Evolutionary conservation across 2,329 filamentous ascomycete species (phyloP).

Genomic region (Fusarium duplospermum): DNA sequence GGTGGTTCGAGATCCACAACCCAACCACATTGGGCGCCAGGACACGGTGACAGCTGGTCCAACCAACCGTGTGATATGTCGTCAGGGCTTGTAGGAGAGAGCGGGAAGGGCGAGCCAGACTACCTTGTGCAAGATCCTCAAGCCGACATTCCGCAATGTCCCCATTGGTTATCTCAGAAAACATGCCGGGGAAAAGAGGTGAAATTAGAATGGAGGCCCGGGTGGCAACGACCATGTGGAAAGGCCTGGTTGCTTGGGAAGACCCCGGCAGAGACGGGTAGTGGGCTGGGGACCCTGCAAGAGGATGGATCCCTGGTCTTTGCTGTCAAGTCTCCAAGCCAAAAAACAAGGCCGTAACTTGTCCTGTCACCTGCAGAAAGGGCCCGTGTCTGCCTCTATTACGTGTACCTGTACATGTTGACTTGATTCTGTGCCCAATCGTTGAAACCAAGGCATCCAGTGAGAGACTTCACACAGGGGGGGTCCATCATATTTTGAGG

Average conservation of each 20-base stretch:
- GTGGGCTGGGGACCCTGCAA: constrained; percentile 22
- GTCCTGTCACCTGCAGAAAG: background rate
- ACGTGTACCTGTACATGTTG: constrained; percentile 3
- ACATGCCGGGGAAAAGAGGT: constrained; percentile 2
- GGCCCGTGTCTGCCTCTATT: background rate
- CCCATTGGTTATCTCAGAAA: constrained; percentile 16
- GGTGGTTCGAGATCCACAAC: constrained; percentile 43
- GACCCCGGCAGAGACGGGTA: constrained; percentile 17
- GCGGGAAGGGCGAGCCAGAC: constrained; percentile 20
- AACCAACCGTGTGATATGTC: constrained; percentile 30
- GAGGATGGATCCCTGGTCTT: constrained; percentile 12
- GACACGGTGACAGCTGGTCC: constrained; percentile 26
- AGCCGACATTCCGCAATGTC: constrained; percentile 21
- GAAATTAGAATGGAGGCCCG: constrained; percentile 3
- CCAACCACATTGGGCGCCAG: constrained; percentile 38
- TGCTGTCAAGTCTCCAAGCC: constrained; percentile 21
- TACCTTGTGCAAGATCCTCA: background rate
- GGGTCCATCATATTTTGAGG: constrained; percentile 37
- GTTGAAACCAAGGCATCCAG: constrained; percentile 36
- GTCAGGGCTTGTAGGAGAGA: background rate
- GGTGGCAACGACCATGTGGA: constrained; percentile 38
- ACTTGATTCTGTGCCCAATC: constrained; percentile 29
- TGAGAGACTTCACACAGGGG: constrained; percentile 8
- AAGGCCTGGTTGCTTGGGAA: constrained; percentile 34
- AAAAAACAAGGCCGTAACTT: constrained; percentile 25